Evolutionary conservation across 2,329 filamentous ascomycete genomes (phyloP).

Genomic region (Arthrobotrys musiformis): DNA sequence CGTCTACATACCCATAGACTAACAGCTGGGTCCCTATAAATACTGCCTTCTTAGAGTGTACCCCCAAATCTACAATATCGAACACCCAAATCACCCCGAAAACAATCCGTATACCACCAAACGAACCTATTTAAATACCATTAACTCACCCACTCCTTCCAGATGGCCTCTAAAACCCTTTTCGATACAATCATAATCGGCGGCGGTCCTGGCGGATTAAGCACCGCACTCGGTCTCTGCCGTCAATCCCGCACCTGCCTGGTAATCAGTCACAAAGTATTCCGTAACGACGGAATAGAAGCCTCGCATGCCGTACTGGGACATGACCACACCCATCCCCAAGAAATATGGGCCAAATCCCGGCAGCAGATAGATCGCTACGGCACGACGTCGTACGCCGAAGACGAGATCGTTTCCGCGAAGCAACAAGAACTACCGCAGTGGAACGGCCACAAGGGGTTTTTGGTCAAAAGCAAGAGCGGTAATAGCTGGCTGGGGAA

Average conservation of each 20-base stretch:
- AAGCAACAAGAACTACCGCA: not conserved
- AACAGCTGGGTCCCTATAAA: not conserved
- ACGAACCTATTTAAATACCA: not conserved
- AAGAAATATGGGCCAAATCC: constrained; percentile 55
- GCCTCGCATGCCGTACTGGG: constrained; percentile 56
- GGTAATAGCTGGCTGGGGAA: constrained; percentile 64
- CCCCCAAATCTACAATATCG: not conserved
- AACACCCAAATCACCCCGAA: not conserved
- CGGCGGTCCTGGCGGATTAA: constrained; percentile 57
- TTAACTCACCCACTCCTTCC: not conserved
- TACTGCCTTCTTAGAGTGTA: not conserved
- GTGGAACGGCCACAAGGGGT: constrained; percentile 10
- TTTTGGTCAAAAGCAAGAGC: not conserved
- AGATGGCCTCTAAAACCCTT: constrained; percentile 7
- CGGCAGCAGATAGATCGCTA: constrained; percentile 57
- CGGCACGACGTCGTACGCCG: constrained; percentile 21
- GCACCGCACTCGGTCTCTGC: constrained; percentile 56
- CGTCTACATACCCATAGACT: not conserved
- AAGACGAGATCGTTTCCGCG: constrained; percentile 2
- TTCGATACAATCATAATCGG: constrained; percentile 15
- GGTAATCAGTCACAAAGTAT: constrained; percentile 57
- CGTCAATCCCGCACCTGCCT: constrained; percentile 57
- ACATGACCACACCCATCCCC: constrained; percentile 58
- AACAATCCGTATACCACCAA: not conserved
- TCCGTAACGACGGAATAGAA: constrained; percentile 58